Evolutionary conservation across 345 rosid species (phyloP).

Genomic region (Acer campestre): DNA sequence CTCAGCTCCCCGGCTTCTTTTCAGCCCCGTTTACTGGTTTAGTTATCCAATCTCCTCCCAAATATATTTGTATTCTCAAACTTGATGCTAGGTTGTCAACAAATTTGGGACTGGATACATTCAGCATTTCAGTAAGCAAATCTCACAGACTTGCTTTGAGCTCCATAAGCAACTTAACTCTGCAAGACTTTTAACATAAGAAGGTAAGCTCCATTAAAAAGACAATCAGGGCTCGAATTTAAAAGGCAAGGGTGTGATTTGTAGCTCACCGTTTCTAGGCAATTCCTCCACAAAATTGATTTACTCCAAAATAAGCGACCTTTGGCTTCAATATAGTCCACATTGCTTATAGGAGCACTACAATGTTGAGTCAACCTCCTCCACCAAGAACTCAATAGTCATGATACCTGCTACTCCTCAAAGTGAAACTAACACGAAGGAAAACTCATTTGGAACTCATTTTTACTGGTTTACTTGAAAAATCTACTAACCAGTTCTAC

Average conservation of each 20-base stretch:
- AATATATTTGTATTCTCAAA: background rate
- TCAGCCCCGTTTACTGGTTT: background rate
- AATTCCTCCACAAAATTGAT: background rate
- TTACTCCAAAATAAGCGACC: background rate
- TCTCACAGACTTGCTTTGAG: background rate
- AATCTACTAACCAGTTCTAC: background rate
- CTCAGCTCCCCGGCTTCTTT: too few species aligned
- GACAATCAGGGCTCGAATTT: background rate
- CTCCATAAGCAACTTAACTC: background rate
- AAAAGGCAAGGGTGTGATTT: background rate
- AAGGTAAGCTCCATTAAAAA: background rate
- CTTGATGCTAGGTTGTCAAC: background rate
- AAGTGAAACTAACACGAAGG: background rate
- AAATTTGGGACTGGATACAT: background rate
- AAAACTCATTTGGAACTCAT: background rate
- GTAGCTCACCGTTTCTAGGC: background rate
- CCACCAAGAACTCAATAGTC: background rate
- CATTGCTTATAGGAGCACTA: background rate
- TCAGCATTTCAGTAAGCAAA: background rate
- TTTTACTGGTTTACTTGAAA: background rate
- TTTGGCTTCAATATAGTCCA: background rate
- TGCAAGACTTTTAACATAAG: background rate
- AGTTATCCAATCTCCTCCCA: background rate
- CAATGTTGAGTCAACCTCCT: background rate
- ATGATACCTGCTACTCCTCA: background rate